Evolutionary conservation across 352 stramenopile genomes (phyloP).

Genomic region (Globisporangium camurandrum): DNA sequence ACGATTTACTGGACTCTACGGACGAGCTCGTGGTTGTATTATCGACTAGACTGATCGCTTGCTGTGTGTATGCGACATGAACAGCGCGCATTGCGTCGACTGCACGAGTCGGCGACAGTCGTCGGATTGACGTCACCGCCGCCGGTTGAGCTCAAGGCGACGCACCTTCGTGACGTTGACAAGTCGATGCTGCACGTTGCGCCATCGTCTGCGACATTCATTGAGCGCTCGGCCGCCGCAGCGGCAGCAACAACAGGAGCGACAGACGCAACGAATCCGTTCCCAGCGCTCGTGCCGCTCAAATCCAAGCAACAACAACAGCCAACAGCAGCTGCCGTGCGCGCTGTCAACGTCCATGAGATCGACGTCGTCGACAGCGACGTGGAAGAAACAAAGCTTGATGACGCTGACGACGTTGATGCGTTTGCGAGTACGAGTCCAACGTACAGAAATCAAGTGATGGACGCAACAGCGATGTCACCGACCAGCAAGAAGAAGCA

Average conservation of each 20-base stretch:
- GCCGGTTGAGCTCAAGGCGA: conserved; percentile 32
- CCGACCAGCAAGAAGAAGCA: conserved; percentile 4
- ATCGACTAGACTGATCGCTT: neutral
- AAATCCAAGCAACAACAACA: conserved; percentile 36
- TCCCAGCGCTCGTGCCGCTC: conserved; percentile 26
- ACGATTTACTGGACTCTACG: no score
- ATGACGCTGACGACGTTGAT: no score
- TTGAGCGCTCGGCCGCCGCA: conserved; percentile 36
- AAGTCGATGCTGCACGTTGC: conserved; percentile 5
- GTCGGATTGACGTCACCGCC: conserved; percentile 34
- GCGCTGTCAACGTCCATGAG: conserved; percentile 18
- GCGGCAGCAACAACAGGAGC: no score
- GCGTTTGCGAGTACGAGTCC: no score
- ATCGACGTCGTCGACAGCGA: conserved; percentile 28
- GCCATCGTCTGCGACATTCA: conserved; percentile 15
- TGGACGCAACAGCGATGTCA: neutral
- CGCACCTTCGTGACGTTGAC: conserved; percentile 22
- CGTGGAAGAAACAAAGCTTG: conserved; percentile 29
- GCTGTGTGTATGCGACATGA: neutral
- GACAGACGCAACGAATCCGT: conserved; percentile 16
- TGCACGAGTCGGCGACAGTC: conserved; percentile 48
- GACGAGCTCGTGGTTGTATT: neutral
- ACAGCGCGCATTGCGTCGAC: conserved; percentile 26
- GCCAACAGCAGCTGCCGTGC: conserved; percentile 37
- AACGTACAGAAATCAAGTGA: conserved; percentile 10